Evolutionary conservation across 2,329 filamentous ascomycete genomes (phyloP).

Genomic region (Colletotrichum tanaceti): DNA sequence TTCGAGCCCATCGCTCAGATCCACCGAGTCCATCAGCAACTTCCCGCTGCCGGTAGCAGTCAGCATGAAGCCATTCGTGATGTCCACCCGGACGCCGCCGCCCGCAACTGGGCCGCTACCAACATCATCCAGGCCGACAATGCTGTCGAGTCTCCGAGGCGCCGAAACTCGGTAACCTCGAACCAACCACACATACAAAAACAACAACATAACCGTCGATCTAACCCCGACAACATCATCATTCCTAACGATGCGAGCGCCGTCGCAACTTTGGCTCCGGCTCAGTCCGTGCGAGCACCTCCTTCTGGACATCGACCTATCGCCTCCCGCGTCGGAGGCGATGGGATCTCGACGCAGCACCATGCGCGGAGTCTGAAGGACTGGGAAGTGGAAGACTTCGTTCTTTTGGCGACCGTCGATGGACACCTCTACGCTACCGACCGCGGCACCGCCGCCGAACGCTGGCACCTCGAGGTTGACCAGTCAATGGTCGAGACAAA

Average conservation of each 20-base stretch:
- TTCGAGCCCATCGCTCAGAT: constrained; percentile 32
- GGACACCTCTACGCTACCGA: constrained; percentile 94
- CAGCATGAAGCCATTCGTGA: constrained; percentile 25
- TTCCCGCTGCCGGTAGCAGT: constrained; percentile 21
- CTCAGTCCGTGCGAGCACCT: constrained; percentile 93
- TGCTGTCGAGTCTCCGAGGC: constrained; percentile 39
- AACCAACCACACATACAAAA: constrained; percentile 48
- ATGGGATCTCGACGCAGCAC: constrained; percentile 83
- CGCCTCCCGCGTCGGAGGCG: constrained; percentile 64
- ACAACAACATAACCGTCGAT: constrained; percentile 45
- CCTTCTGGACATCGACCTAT: constrained; percentile 72
- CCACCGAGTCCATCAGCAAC: constrained; percentile 27
- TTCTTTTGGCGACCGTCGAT: constrained; percentile 99
- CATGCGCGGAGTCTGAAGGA: constrained; percentile 97
- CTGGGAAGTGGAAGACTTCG: constrained; percentile 99
- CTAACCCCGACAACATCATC: constrained; percentile 47
- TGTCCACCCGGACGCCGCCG: constrained; percentile 44
- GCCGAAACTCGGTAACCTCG: constrained; percentile 39
- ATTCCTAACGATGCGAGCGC: constrained; percentile 84
- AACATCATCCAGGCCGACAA: constrained; percentile 46
- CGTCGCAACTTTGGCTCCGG: constrained; percentile 98
- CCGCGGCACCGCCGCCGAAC: constrained; percentile 83
- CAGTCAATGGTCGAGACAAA: constrained; percentile 91
- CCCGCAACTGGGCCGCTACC: constrained; percentile 49
- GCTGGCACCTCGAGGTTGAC: constrained; percentile 87